These are phyloP conservation scores for Podospora sp. DNA, from an alignment of 495 filamentous ascomycete species.

Conservation along the genomic window DNA sequence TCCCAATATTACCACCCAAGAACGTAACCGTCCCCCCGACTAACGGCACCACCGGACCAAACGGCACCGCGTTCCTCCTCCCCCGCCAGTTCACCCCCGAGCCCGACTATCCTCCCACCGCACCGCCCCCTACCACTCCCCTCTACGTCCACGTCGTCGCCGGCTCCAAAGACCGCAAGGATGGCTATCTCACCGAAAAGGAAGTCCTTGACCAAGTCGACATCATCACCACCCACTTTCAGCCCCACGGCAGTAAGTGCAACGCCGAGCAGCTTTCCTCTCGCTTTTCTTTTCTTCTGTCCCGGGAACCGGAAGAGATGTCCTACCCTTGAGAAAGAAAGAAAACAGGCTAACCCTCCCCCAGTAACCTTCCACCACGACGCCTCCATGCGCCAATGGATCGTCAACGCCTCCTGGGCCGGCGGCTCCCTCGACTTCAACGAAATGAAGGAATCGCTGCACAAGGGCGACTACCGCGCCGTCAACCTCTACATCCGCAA, in stretches of 20 bases:
- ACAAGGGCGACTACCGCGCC: conserved; percentile 1
- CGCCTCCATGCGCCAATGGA: neutral
- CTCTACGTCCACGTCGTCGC: conserved; percentile 1
- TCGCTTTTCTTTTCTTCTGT: too few species aligned
- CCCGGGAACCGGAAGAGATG: too few species aligned
- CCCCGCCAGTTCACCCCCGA: neutral
- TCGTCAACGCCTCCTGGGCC: neutral
- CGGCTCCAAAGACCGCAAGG: neutral
- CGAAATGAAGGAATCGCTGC: conserved; percentile 3
- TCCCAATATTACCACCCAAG: neutral
- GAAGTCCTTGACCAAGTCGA: neutral
- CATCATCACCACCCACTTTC: neutral
- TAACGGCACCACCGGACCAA: neutral
- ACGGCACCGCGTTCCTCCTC: neutral
- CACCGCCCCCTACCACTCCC: neutral
- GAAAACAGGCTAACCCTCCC: too few species aligned
- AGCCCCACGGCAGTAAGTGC: neutral
- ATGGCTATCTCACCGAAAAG: neutral
- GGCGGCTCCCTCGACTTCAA: neutral
- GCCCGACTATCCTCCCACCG: neutral
- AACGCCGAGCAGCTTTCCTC: too few species aligned
- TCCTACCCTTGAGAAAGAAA: too few species aligned
- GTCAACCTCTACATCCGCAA: conserved; percentile 10
- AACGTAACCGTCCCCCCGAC: neutral
- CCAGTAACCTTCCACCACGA: neutral